Conservation (phyloP, 2,329 filamentous ascomycete genomes). For the Penicillium sclerotiorum region DNA sequence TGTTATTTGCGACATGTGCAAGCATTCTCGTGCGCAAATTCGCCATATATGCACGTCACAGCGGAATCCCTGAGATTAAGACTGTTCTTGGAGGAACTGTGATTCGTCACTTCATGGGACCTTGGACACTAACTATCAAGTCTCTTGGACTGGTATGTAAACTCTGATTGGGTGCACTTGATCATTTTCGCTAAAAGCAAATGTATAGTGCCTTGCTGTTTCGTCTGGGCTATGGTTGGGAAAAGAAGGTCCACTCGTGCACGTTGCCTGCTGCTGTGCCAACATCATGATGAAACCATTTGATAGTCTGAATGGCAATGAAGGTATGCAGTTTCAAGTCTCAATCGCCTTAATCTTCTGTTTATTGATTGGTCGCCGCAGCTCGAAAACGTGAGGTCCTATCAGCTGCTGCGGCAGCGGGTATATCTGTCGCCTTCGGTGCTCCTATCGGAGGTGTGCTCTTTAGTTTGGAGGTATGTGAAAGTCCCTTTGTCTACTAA, state of each 20-base stretch:
- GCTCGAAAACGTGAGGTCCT: slow-evolving; percentile 91
- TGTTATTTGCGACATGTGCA: slow-evolving; percentile 75
- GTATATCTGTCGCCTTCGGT: slow-evolving; percentile 92
- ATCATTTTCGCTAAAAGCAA: slow-evolving; percentile 26
- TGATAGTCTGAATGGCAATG: slow-evolving; percentile 76
- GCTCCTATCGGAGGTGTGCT: slow-evolving; percentile 92
- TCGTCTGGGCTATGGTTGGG: slow-evolving; percentile 95
- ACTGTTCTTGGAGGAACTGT: slow-evolving; percentile 92
- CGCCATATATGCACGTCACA: slow-evolving; percentile 86
- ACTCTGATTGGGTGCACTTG: too few relatives aligned
- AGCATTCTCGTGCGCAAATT: slow-evolving; percentile 81
- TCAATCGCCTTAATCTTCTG: background rate
- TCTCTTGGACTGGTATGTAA: slow-evolving; percentile 75
- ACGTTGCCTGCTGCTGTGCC: slow-evolving; percentile 95
- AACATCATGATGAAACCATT: slow-evolving; percentile 93
- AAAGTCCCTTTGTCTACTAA: background rate
- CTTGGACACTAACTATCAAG: slow-evolving; percentile 88
- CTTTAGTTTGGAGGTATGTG: slow-evolving; percentile 86
- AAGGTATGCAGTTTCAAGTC: slow-evolving; percentile 59
- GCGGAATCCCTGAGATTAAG: slow-evolving; percentile 97
- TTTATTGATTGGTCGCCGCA: slow-evolving; percentile 39
- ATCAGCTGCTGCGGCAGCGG: slow-evolving; percentile 87
- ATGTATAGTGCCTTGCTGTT: slow-evolving; percentile 76
- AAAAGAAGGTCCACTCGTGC: slow-evolving; percentile 92
- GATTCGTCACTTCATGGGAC: slow-evolving; percentile 81